Percentiles rank a stretch among this genome's conserved stretches.
Evolutionary conservation across 331 rosid genomes (phyloP).

Genomic region (Malus hybrid): DNA sequence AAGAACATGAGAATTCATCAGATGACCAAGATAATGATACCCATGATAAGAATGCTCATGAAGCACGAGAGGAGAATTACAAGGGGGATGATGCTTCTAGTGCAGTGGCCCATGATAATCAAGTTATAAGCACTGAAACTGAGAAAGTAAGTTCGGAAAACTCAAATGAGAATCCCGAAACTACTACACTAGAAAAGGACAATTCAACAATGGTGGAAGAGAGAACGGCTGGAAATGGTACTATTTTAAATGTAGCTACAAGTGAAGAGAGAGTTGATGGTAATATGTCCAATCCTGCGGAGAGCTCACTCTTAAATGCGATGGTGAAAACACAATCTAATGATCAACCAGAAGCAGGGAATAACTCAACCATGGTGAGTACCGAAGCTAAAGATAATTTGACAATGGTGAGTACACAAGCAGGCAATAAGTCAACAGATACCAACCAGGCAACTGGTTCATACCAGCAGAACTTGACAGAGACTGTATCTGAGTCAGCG

Average conservation of each 20-base stretch:
- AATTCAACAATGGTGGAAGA: conserved; percentile 33
- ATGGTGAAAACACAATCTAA: conserved; percentile 15
- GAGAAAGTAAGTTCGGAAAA: conserved; percentile 38
- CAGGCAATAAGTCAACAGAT: neutral
- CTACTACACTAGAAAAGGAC: conserved; percentile 23
- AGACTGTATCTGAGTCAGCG: conserved; percentile 17
- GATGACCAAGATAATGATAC: conserved; percentile 33
- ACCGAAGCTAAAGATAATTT: conserved; percentile 22
- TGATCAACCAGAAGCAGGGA: conserved; percentile 28
- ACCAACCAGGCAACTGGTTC: conserved; percentile 7
- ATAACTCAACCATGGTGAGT: conserved; percentile 15
- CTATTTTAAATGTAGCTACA: conserved; percentile 25
- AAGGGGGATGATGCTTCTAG: conserved; percentile 90
- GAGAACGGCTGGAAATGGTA: conserved; percentile 16
- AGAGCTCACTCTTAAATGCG: conserved; percentile 22
- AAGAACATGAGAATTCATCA: conserved; percentile 27
- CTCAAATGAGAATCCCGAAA: conserved; percentile 27
- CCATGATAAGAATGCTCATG: conserved; percentile 37
- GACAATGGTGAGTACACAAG: conserved; percentile 9
- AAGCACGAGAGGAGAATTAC: conserved; percentile 78
- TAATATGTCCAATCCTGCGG: conserved; percentile 18
- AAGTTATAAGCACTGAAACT: conserved; percentile 37
- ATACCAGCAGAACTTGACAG: conserved; percentile 29
- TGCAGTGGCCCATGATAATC: conserved; percentile 67
- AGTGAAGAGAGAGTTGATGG: conserved; percentile 23